Base-by-base conservation (phyloP, 139 green algal genomes). In the Asterochloris sp. region DNA sequence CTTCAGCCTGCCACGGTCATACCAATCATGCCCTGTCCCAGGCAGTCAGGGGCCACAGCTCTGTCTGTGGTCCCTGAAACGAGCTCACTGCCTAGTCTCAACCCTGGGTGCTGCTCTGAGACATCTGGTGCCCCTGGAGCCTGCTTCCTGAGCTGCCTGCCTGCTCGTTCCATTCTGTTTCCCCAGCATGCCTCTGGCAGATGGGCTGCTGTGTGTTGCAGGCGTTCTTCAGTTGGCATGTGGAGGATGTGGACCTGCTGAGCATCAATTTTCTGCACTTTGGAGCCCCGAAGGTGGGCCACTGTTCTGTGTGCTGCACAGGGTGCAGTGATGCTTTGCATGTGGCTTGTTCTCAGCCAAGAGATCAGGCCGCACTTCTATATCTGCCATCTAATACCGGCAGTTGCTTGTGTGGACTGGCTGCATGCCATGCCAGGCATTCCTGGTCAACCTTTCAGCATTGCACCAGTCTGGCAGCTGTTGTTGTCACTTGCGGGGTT, bases 191-290 rank as follows among this genome's bases (percentile, higher is more conserved):
- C 38, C 38, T 54, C 38, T 54, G 2, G 38, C 6, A 54, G 38
- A 54, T 54, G 38, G 2, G 38, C 38, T 54, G 38, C 21, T n/a
- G 27, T 83, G 67, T 16, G n/a, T 54, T 73, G 90, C 84, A 93
- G 61, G 90, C 81, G 64, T 86, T 92, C 73, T 98, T 98, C 78
- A 92, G 92, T 12, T 96, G 92, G 84, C 89, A 96, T 85, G 94
- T 92, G 88, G 96, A 99, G 89, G 96, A 99, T 81, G 87, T 95
- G 19, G 96, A 99, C 88, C 90, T 99, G 16, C 92, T 94, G 73
- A 95, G 88, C 85, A 92, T 98, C 83, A 99, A 99, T 90, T 99
- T 95, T 87, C 87, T 98, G 54, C 96, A 99, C 90, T 96, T 92
- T 86, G 96, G 96, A 11, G 92, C 91, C 47, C 90, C 94, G 67